Evolutionary conservation across 2,329 filamentous ascomycete genomes (phyloP), one percentile per base, ranked within the genome.

Genomic region (Penicillium sumatraense): DNA sequence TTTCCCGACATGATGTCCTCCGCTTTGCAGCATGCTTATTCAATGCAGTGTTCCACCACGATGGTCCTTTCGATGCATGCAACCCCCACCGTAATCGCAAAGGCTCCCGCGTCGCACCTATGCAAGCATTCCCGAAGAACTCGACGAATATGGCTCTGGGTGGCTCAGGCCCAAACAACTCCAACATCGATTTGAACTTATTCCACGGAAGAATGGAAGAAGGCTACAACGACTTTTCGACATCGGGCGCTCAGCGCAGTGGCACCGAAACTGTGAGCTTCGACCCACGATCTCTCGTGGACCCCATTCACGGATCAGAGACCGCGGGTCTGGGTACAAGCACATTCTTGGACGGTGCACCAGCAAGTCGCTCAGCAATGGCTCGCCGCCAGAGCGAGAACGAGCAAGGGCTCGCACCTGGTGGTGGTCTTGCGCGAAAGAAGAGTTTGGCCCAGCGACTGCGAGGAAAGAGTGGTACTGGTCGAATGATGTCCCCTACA

Each of bases 31-130:
- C 8, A 8, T 42, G 20, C 49, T 56, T 9, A 51, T 42, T 42
- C 21, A 47, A 14, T 11, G 2, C n/a, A 96, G 92, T 96, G 64
- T 96, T 98, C 76, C 95, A 99, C 68, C 95, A 99, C 70, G 95
- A 98, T 68, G 95, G 95, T 1, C 95, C 95, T 4, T 99, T 97
- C 68, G 95, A 99, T 75, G 95, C 95, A 18, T 90, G 95, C 72
- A 96, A 96, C 73, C 92, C 95, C 4, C 90, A 96, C 72, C 90
- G 95, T 61, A 99, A 98, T 75, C 87, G 90, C 54, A 89, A 90
- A 69, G 90, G 88, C 66, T 87, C 89, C 68, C 86, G 88, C 57
- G 87, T 89, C 51, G 92, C 95, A 6, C 95, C 95, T 0, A 97
- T 99, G 91, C 88, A 96, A 72, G 95, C 95, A 2, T 99, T 98